Conservation (phyloP, 306 rosid species). For the Cucurbita ficifolia region DNA sequence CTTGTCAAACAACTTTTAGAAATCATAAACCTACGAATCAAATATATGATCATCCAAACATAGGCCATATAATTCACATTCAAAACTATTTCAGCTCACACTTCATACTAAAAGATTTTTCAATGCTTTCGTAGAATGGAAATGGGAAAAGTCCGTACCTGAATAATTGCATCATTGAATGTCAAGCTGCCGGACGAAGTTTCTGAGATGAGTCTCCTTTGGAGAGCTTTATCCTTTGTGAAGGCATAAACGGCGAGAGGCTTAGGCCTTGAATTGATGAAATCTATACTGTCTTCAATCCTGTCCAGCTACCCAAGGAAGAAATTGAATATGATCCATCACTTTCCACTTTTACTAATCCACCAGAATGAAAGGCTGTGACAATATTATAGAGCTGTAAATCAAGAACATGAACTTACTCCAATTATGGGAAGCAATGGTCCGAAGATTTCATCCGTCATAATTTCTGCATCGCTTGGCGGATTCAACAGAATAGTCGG, state of each 20-base stretch:
- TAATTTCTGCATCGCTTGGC: conserved; percentile 44
- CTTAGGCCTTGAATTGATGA: conserved; percentile 53
- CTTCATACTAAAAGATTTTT: not conserved
- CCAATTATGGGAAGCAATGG: conserved; percentile 68
- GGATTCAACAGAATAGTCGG: conserved; percentile 70
- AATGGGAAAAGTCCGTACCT: conserved; percentile 26
- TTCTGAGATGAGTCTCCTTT: conserved; percentile 38
- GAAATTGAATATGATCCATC: not conserved
- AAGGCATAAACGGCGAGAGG: conserved; percentile 56
- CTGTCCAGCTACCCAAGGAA: conserved; percentile 37
- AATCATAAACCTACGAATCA: not conserved
- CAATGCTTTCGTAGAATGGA: not conserved
- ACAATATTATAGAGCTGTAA: not conserved
- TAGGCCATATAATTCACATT: not conserved
- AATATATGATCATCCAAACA: not conserved
- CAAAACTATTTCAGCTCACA: not conserved
- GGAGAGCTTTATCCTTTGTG: conserved; percentile 37
- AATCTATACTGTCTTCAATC: conserved; percentile 51
- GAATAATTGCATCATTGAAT: conserved; percentile 49
- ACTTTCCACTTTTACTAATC: not conserved
- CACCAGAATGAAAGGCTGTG: not conserved
- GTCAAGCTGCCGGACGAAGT: conserved; percentile 57
- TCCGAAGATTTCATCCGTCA: conserved; percentile 69
- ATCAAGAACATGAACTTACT: conserved; percentile 16
- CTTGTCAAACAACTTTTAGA: not conserved